Evolutionary conservation across 2,329 filamentous ascomycete species (phyloP), one percentile per base, ranked within the genome.

Genomic region (Cercospora nicotianae): DNA sequence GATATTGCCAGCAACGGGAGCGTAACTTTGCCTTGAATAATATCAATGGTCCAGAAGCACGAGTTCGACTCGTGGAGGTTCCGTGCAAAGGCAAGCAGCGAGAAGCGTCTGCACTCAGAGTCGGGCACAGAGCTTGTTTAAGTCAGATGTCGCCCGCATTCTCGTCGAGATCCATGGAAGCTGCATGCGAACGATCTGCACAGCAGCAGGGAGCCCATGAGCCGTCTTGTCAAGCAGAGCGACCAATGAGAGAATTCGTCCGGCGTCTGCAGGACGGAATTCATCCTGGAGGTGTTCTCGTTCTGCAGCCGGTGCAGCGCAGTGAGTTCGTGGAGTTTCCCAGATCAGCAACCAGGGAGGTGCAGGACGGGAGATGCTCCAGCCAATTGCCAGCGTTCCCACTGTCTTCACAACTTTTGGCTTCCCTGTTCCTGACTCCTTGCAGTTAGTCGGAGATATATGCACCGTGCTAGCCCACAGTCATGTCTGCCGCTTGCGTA

Each of bases 401-500:
- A 39, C 48, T 28, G 13, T 51, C 48, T 30, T 26, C 42, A 18
- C 48, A 28, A 18, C 28, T 16, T 57, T 26, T 64, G 48, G 53
- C 39, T 45, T 53, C 8, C 20, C 58, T 62, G 61, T 67, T 53
- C 66, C 62, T 64, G 65, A 64, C 62, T 63, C 62, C 62, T 67
- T 64, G 39, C 55, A 64, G 66, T 58, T 62, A 67, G 58, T 31
- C 57, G 53, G 66, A 45, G 65, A 28, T 51, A n/a, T n/a, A 13
- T 48, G 60, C 42, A 6, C 16, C n/a, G 23, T 51, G 33, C 26
- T 48, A 51, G 28, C 26, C 23, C 39, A 12, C 31, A 59, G 18
- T 60, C 23, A 39, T 39, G 58, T 10, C 33, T 60, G 58, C 58
- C 58, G 33, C 58, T 60, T 45, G 26, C 60, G 60, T 30, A 45